Base-by-base conservation (phyloP, 345 rosid genomes). In the Arabidopsis arenosa region DNA sequence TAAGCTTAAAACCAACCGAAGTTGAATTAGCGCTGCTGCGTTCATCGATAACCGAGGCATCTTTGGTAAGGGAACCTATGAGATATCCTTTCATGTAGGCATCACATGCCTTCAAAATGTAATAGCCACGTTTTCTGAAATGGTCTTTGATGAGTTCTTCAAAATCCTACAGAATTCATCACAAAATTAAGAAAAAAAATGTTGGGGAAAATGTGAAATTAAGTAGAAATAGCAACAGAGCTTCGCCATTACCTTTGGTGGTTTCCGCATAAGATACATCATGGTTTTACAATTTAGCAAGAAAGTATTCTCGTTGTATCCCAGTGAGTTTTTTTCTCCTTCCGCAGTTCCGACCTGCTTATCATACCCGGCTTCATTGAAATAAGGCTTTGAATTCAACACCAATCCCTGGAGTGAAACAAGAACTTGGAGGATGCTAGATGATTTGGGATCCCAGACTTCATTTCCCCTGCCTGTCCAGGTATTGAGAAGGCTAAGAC, bases 321-420 rank as follows among this genome's bases (percentile, higher is more conserved):
- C 87, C 70, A 93, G 55, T 0, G 98, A 93, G 78, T 91, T 96
- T 79, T 88, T 96, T 85, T 96, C 99, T 71, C 99, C 99, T 79
- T 96, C 99, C 6, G 93, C 96, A 35, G 98, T 89, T 68, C 98
- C 97, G 4, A 89, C 72, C 77, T 96, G 98, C 78, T 88, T 93
- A 76, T 93, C 98, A 57, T 93, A 96, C 64, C 98, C 98, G 26
- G 99, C 97, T 86, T 96, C 99, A 70, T 96, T 96, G 81, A 96
- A 96, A 84, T 96, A 96, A 37, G 99, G 99, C 75, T 79, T 93
- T n/a, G 96, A 81, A 82, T 96, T 96, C 65, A 96, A 86, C 75
- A 96, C 99, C 73, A 96, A 75, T 35, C 98, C 99, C 80, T 96
- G 99, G 37, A 96, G 93, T 71, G 99, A 96, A 77, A 96, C 98